Percentiles rank a stretch among this genome's conserved stretches.
phyloP scores from a whole-genome alignment of 2,329 filamentous ascomycete genomes.

The Cylindrodendrum hubeiense region DNA sequence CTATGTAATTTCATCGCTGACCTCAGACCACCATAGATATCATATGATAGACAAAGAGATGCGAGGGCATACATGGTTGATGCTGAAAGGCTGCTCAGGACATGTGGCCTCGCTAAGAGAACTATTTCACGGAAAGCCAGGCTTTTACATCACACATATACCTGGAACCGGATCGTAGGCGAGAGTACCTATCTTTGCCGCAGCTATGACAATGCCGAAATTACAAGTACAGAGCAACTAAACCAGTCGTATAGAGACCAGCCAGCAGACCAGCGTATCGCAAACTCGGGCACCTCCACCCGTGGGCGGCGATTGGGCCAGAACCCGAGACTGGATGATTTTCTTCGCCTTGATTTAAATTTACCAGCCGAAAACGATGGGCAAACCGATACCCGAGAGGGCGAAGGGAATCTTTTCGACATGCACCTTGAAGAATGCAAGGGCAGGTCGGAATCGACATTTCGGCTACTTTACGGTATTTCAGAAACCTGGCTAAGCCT shows the following conservation, averaged over 20 bases:
- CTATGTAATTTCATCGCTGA: too few species aligned
- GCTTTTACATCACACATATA: conserved; percentile 37
- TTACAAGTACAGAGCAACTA: neutral
- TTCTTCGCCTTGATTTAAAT: conserved; percentile 34
- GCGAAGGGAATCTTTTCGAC: conserved; percentile 33
- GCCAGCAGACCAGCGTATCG: neutral
- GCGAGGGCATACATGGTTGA: conserved; percentile 36
- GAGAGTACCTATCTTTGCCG: conserved; percentile 38
- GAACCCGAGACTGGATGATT: conserved; percentile 40
- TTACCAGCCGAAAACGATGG: conserved; percentile 28
- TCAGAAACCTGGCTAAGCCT: conserved; percentile 40
- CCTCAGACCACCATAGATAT: too few species aligned
- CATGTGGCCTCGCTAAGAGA: conserved; percentile 34
- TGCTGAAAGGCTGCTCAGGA: conserved; percentile 38
- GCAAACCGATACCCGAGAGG: conserved; percentile 15
- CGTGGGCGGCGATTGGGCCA: too few species aligned
- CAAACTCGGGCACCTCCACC: conserved; percentile 29
- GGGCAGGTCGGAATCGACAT: conserved; percentile 39
- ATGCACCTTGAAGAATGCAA: conserved; percentile 32
- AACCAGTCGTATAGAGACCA: neutral
- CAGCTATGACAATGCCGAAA: conserved; percentile 30
- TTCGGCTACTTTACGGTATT: conserved; percentile 41
- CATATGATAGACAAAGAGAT: too few species aligned
- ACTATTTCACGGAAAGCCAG: conserved; percentile 37
- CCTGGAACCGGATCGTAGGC: conserved; percentile 41